These are phyloP conservation scores for Citrus medica DNA, from an alignment of 345 rosid genomes.

Conservation along the genomic window DNA sequence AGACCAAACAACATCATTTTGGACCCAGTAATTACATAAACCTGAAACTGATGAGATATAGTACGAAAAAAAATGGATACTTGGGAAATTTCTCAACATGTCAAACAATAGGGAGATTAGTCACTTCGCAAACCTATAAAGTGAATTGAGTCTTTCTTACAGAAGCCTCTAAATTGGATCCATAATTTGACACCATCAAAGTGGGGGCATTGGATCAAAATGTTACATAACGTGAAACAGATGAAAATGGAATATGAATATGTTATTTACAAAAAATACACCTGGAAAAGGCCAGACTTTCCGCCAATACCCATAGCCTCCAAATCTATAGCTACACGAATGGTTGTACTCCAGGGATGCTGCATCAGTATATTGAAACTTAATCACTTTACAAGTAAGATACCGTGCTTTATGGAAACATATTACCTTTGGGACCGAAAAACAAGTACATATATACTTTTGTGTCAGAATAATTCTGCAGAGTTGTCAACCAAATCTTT, in stretches of 20 bases:
- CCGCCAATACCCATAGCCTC: constrained; percentile 99
- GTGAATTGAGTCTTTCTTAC: background rate
- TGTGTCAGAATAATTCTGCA: constrained; percentile 1
- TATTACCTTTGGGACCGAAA: background rate
- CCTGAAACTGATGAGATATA: background rate
- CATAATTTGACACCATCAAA: background rate
- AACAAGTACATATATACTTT: background rate
- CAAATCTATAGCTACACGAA: constrained; percentile 81
- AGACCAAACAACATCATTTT: background rate
- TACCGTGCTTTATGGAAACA: background rate
- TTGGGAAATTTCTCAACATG: background rate
- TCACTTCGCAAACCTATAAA: background rate
- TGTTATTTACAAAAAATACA: constrained; percentile 20
- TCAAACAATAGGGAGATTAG: background rate
- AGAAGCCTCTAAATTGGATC: background rate
- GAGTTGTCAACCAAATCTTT: background rate
- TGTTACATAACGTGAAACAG: constrained; percentile 3
- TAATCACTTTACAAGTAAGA: constrained; percentile 5
- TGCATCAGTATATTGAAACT: constrained; percentile 33
- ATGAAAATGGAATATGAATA: background rate
- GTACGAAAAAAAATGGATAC: background rate
- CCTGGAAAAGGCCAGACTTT: constrained; percentile 89
- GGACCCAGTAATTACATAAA: background rate
- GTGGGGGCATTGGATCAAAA: constrained; percentile 5
- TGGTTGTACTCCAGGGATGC: constrained; percentile 88